Evolutionary conservation across 257 asterid genomes (phyloP).

Genomic region (Solanum sejunctum): DNA sequence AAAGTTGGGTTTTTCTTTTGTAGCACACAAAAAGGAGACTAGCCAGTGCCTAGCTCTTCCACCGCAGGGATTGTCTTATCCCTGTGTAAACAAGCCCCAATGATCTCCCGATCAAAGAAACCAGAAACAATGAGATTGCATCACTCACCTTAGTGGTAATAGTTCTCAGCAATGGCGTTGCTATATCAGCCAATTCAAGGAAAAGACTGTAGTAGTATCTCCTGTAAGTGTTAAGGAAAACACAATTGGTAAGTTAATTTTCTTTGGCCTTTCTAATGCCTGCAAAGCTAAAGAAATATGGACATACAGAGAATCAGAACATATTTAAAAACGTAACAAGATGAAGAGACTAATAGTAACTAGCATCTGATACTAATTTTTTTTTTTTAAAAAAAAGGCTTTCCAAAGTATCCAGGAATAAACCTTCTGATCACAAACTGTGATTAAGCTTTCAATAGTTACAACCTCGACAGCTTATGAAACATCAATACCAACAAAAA

Average conservation of each 20-base stretch:
- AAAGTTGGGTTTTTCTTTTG: not conserved
- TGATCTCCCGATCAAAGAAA: slow-evolving; percentile 83
- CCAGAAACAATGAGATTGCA: slow-evolving; percentile 81
- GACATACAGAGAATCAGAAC: not conserved
- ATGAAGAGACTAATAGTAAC: not conserved
- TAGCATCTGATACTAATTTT: not conserved
- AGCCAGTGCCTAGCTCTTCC: slow-evolving; percentile 36
- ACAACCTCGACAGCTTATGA: not conserved
- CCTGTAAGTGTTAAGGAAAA: slow-evolving; percentile 32
- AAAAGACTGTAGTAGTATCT: slow-evolving; percentile 73
- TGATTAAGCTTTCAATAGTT: not conserved
- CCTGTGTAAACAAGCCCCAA: slow-evolving; percentile 88
- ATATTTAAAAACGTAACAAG: not conserved
- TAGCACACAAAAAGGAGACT: not conserved
- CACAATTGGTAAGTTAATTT: not conserved
- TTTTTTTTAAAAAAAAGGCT: not conserved
- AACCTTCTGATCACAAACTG: not conserved
- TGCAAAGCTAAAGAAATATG: not conserved
- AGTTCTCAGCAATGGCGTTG: slow-evolving; percentile 53
- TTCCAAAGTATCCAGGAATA: not conserved
- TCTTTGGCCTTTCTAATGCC: not conserved
- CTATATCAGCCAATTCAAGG: slow-evolving; percentile 72
- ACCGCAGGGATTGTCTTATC: slow-evolving; percentile 69
- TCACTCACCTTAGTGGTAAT: slow-evolving; percentile 57
- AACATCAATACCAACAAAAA: not conserved